phyloP scores from a whole-genome alignment of 345 rosid genomes.

The Brassica napus region Da-Ae NC_063447.1:47078501-47079000 shows the following conservation, averaged over 20 bases:
- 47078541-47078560: constrained; percentile 21
- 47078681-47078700: constrained; percentile 28
- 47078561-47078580: background rate
- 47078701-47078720: constrained; percentile 24
- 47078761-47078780: constrained; percentile 15
- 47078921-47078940: background rate
- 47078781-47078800: constrained; percentile 1
- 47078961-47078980: background rate
- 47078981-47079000: background rate
- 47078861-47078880: background rate
- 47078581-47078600: background rate
- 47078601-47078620: background rate
- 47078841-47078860: background rate
- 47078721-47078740: background rate
- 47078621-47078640: background rate
- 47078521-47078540: background rate
- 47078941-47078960: background rate
- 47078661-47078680: background rate
- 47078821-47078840: background rate
- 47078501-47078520: background rate
- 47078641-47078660: background rate
- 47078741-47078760: constrained; percentile 18
- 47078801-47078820: background rate
- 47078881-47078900: background rate
- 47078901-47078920: background rate